Evolutionary conservation across 73 alveolate species (phyloP).

Genomic region (Paramecium sonneborni): DNA sequence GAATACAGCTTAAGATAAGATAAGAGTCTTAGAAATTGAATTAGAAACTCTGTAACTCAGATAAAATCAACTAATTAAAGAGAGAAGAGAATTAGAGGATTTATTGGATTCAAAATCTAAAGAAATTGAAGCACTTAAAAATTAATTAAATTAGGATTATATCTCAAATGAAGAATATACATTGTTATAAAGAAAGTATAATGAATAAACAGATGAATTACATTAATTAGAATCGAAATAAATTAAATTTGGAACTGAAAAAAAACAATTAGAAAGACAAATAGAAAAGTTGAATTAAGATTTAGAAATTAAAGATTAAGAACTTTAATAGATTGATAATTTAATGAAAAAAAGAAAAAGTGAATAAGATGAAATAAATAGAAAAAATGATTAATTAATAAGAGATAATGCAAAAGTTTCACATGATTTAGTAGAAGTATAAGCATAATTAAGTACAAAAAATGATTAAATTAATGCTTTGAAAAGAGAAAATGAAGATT

Average conservation of each 20-base stretch:
- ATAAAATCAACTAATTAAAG: neutral
- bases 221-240: neutral
- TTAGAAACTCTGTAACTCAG: neutral
- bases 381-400: neutral
- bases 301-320: constrained; percentile 20
- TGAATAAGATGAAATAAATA: neutral
- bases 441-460: neutral
- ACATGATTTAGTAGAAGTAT: neutral
- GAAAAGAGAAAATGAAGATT: constrained; percentile 49
- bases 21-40: neutral
- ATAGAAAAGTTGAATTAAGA: neutral
- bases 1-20: neutral
- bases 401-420: neutral
- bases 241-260: constrained; percentile 24
- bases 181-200: neutral
- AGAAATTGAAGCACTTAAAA: neutral
- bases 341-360: constrained; percentile 23
- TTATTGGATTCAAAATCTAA: neutral
- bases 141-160: constrained; percentile 11
- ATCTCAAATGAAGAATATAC: constrained; percentile 33
- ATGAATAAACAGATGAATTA: constrained; percentile 2
- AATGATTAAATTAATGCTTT: constrained; percentile 9
- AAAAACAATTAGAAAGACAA: neutral
- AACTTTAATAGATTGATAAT: neutral
- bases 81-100: constrained; percentile 37